Conservation (phyloP, 83 land plant genomes). For the Diphasiastrum complanatum region DNA sequence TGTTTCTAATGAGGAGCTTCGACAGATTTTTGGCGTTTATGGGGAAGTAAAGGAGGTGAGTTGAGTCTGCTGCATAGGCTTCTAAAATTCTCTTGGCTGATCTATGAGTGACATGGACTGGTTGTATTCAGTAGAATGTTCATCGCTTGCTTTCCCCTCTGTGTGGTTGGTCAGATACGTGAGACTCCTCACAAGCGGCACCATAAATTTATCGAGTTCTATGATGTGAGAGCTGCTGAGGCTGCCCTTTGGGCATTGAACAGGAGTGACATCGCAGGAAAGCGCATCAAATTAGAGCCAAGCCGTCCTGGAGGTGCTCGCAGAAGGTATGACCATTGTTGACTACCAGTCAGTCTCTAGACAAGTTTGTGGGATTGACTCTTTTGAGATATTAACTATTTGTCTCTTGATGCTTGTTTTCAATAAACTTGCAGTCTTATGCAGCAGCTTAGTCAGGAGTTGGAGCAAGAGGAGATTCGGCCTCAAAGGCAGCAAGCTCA, state of each 20-base stretch:
- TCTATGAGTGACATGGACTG: neutral
- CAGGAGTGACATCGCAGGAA: conserved; percentile 77
- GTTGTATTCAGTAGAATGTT: neutral
- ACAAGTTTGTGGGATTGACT: neutral
- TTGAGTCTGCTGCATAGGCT: neutral
- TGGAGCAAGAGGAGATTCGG: conserved; percentile 72
- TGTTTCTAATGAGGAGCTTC: conserved; percentile 72
- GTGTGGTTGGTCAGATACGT: conserved; percentile 53
- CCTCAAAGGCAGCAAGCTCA: conserved; percentile 56
- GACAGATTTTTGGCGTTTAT: conserved; percentile 72
- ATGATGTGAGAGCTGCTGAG: conserved; percentile 83
- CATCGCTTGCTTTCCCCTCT: neutral
- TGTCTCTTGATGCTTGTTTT: no score
- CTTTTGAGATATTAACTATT: neutral
- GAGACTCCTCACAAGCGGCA: conserved; percentile 69
- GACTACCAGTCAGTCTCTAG: neutral
- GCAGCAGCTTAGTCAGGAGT: conserved; percentile 84
- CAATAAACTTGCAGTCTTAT: conserved; percentile 71
- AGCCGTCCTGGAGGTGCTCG: conserved; percentile 71
- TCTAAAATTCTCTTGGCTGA: neutral
- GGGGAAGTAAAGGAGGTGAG: conserved; percentile 83
- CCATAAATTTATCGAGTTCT: conserved; percentile 71
- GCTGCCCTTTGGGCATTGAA: conserved; percentile 70
- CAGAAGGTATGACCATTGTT: conserved; percentile 29
- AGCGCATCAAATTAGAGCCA: conserved; percentile 73